phyloP scores from a whole-genome alignment of 495 filamentous ascomycete genomes.

The Staphylotrichum longicolle region DNA sequence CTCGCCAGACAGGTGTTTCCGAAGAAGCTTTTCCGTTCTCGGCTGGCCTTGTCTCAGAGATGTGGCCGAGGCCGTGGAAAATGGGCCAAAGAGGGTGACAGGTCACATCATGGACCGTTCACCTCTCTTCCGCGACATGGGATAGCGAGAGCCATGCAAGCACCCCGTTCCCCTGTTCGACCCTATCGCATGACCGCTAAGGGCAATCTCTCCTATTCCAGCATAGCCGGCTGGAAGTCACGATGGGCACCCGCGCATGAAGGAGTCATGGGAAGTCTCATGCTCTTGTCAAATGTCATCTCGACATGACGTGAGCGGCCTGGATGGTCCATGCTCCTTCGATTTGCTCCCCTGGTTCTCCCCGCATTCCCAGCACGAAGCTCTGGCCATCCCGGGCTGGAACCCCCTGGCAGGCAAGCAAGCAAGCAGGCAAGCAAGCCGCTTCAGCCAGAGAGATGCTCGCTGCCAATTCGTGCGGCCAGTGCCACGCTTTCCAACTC shows the following conservation, averaged over 20 bases:
- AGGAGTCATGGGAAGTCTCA: background rate
- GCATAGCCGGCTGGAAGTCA: slow-evolving; percentile 6
- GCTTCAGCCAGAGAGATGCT: slow-evolving; percentile 15
- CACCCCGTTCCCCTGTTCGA: slow-evolving; percentile 1
- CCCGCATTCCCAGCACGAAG: slow-evolving; percentile 31
- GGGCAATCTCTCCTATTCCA: background rate
- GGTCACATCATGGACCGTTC: slow-evolving; percentile 18
- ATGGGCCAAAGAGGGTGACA: slow-evolving; percentile 15
- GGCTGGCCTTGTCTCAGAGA: slow-evolving; percentile 14
- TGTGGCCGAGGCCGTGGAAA: background rate
- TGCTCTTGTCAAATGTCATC: background rate
- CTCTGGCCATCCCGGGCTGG: slow-evolving; percentile 21
- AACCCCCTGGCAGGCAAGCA: background rate
- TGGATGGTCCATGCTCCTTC: slow-evolving; percentile 19
- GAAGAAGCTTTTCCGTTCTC: slow-evolving; percentile 27
- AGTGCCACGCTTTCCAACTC: slow-evolving; percentile 33
- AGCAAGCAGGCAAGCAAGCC: slow-evolving; percentile 20
- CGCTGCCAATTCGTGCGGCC: slow-evolving; percentile 19
- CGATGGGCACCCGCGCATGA: slow-evolving; percentile 1
- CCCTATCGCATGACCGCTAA: background rate
- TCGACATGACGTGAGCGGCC: slow-evolving; percentile 22
- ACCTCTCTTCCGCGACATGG: background rate
- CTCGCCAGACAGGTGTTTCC: slow-evolving; percentile 17
- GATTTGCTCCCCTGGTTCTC: background rate
- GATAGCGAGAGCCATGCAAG: slow-evolving; percentile 16